Evolutionary conservation across 208 protist genomes (phyloP), one percentile per base, ranked within the genome.

Genomic region (Trypanosoma cruzi): DNA sequence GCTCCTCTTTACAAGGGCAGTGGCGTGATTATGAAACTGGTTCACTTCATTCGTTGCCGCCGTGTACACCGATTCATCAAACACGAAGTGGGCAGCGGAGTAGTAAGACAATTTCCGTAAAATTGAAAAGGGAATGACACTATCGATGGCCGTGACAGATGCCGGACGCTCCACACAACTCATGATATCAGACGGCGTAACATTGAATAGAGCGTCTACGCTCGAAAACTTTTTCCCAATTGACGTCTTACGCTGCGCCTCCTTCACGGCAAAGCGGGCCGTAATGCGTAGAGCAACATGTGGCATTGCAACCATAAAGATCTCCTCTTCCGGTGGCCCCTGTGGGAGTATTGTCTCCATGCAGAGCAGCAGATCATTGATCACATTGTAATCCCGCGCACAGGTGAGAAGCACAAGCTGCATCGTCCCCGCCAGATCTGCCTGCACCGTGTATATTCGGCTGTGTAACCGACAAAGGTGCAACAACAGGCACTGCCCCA

Each of bases 391-490:
- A 59, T 91, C 85, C 50, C 78, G 52, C 20, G 85, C 80, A 54
- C 72, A 84, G 22, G 84, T 80, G n/a, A 89, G 66, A 31, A 95
- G 65, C n/a, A 93, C 68, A 11, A 76, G 13, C 58, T 93, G 82
- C 64, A 87, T 85, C 0, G 69, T 73, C 31, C 84, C 89, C n/a
- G 87, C 78, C 10, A 93, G 71, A 64, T 95, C 86, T 26, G 80
- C 80, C 58, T 95, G 86, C 26, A 89, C 73, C 4, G 73, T 68
- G 68, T 92, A 88, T 20, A 95, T 82, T 37, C 60, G 37, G 44
- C 69, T 78, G 26, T 92, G 89, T 20, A 90, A 65, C 13, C 86
- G 82, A 62, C 86, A 92, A 0, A 95, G 76, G 63, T 95, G 89
- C 11, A 93, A 69, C 13, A 95, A 71, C 0, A 92, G 28, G 7